These are phyloP conservation scores for Suillus cothurnatus DNA, from an alignment of 768 basidiomycete species.

Conservation along the genomic window DNA sequence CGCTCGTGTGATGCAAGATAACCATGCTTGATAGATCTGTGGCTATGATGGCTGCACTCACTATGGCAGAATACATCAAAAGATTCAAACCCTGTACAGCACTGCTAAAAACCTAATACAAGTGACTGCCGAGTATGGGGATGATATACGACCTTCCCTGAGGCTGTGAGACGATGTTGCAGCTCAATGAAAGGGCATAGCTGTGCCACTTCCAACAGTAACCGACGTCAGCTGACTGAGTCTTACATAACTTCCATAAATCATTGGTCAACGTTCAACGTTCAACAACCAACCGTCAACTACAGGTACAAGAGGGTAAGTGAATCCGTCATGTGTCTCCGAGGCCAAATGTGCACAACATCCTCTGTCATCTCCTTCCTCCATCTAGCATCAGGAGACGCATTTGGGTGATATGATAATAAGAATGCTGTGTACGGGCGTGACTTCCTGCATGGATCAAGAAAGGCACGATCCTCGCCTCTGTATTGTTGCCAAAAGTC, in stretches of 20 bases:
- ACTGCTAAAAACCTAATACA: background rate
- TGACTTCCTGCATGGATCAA: background rate
- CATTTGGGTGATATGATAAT: background rate
- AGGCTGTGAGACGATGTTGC: too few species aligned
- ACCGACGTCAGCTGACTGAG: too few species aligned
- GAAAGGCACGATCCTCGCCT: background rate
- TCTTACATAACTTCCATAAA: background rate
- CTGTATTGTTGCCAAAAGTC: conserved; percentile 8
- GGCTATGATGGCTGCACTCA: background rate
- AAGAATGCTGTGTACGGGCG: conserved; percentile 10
- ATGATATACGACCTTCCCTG: background rate
- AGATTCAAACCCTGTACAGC: background rate
- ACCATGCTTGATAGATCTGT: background rate
- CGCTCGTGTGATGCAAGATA: background rate
- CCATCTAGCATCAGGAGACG: conserved; percentile 6
- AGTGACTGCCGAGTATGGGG: background rate
- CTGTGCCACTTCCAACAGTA: too few species aligned
- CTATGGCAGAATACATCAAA: background rate
- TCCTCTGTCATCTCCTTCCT: conserved; percentile 7
- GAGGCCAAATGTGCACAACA: conserved; percentile 1
- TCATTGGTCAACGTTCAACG: background rate
- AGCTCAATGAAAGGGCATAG: too few species aligned
- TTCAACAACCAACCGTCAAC: background rate
- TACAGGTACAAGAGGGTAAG: background rate
- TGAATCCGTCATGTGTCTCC: background rate